Percentiles rank a stretch among this genome's conserved stretches.
Conservation (phyloP, 2,329 filamentous ascomycete genomes). For the Diplodia sapinea region DNA sequence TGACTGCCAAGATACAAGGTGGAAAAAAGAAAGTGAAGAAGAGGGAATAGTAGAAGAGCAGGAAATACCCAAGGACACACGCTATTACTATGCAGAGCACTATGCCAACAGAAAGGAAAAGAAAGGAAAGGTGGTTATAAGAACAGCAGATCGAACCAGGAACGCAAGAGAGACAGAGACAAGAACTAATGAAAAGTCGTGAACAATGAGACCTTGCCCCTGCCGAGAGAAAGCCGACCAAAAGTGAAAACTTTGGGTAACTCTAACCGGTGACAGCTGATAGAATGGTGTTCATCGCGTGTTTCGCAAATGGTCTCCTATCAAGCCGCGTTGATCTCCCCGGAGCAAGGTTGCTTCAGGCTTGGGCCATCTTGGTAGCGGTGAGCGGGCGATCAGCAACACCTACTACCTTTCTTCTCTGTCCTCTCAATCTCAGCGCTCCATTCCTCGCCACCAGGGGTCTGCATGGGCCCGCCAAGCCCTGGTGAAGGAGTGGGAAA, state of each 20-base stretch:
- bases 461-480: slow-evolving; percentile 36
- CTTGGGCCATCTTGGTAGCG: not conserved
- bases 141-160: not conserved
- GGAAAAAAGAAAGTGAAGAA: not conserved
- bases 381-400: slow-evolving; percentile 38
- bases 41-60: not conserved
- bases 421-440: slow-evolving; percentile 43
- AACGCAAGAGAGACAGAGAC: slow-evolving; percentile 1
- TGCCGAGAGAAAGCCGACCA: slow-evolving; percentile 20
- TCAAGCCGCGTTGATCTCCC: slow-evolving; percentile 6
- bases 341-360: not conserved
- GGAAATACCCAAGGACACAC: not conserved
- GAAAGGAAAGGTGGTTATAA: not conserved
- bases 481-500: slow-evolving; percentile 56
- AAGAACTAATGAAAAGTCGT: slow-evolving; percentile 16
- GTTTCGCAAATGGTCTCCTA: not conserved
- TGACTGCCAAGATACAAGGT: not conserved
- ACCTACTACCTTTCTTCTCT: slow-evolving; percentile 45
- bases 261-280: not conserved
- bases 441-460: slow-evolving; percentile 43
- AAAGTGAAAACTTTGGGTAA: not conserved
- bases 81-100: slow-evolving; percentile 5
- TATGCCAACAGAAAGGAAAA: not conserved
- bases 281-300: not conserved
- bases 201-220: slow-evolving; percentile 18